Percentiles rank a stretch among this genome's conserved stretches.
These are phyloP conservation scores for Chaetomium strumarium DNA, from an alignment of 2,329 filamentous ascomycete genomes.

Conservation along the genomic window DNA sequence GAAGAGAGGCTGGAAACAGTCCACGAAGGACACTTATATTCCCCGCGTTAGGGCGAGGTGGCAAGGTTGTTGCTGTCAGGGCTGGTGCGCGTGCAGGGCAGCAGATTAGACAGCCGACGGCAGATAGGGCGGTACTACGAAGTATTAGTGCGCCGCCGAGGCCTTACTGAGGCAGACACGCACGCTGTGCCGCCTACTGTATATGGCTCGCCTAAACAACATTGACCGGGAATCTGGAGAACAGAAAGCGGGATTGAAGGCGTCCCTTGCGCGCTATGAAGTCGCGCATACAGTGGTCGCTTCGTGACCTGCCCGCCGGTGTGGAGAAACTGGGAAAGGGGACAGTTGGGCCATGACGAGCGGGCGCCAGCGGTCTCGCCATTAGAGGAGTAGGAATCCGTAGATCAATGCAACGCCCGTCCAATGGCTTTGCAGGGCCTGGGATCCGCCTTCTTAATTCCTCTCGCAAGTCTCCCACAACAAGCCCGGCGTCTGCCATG, in stretches of 20 bases:
- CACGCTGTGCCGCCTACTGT: conserved; percentile 7
- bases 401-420: conserved; percentile 10
- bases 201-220: conserved; percentile 11
- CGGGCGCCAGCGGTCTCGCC: conserved; percentile 10
- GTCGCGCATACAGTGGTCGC: conserved; percentile 22
- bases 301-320: conserved; percentile 22
- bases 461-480: conserved; percentile 1
- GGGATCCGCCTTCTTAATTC: conserved; percentile 6
- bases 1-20: conserved; percentile 10
- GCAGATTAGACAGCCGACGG: conserved; percentile 9
- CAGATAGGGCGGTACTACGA: conserved; percentile 10
- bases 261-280: conserved; percentile 10
- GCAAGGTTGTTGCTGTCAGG: conserved; percentile 23
- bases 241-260: conserved; percentile 15
- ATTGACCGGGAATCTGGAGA: conserved; percentile 5
- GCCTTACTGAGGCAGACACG: conserved; percentile 1
- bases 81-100: conserved; percentile 10
- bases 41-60: conserved; percentile 17
- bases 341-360: conserved; percentile 15
- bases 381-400: conserved; percentile 3
- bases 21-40: conserved; percentile 25
- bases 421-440: conserved; percentile 9
- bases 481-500: background rate
- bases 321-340: conserved; percentile 17
- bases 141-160: conserved; percentile 3